These are phyloP conservation scores for Pezicula rhizophila DNA, from an alignment of 2,329 filamentous ascomycete genomes.

Conservation along the genomic window DNA sequence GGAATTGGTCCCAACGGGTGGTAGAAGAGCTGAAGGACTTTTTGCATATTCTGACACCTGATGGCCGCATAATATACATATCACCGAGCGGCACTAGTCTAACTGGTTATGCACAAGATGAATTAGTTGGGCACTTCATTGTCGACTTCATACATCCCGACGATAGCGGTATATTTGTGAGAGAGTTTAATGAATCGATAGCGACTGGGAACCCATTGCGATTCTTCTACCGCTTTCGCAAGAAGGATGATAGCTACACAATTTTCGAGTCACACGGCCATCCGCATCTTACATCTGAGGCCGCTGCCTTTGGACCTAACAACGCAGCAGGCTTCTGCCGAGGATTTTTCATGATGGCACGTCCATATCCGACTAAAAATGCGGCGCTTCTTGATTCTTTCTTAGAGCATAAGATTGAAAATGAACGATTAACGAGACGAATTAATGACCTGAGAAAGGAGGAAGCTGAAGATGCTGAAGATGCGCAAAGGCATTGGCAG, in stretches of 20 bases:
- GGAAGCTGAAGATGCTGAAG: conserved; percentile 73
- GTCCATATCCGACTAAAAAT: conserved; percentile 85
- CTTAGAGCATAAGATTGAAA: conserved; percentile 94
- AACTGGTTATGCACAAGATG: conserved; percentile 67
- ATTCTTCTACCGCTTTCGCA: conserved; percentile 80
- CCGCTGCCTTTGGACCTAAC: conserved; percentile 54
- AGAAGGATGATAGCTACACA: conserved; percentile 64
- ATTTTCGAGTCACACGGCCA: conserved; percentile 93
- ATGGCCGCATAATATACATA: conserved; percentile 79
- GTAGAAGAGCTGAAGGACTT: conserved; percentile 88
- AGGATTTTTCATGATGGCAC: conserved; percentile 89
- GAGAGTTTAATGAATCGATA: conserved; percentile 86
- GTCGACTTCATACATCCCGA: conserved; percentile 81
- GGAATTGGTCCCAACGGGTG: conserved; percentile 82
- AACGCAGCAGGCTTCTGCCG: conserved; percentile 69
- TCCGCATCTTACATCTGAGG: conserved; percentile 73
- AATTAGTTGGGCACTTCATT: conserved; percentile 70
- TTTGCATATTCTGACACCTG: conserved; percentile 77
- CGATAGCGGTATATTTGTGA: conserved; percentile 74
- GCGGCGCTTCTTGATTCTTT: conserved; percentile 83
- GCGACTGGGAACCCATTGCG: conserved; percentile 72
- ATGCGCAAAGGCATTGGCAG: conserved; percentile 54
- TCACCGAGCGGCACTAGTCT: conserved; percentile 71
- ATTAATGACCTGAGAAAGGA: conserved; percentile 82
- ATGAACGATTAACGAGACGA: conserved; percentile 76